Evolutionary conservation across 345 rosid species (phyloP).

Genomic region (Pugionium dolabratum): DNA sequence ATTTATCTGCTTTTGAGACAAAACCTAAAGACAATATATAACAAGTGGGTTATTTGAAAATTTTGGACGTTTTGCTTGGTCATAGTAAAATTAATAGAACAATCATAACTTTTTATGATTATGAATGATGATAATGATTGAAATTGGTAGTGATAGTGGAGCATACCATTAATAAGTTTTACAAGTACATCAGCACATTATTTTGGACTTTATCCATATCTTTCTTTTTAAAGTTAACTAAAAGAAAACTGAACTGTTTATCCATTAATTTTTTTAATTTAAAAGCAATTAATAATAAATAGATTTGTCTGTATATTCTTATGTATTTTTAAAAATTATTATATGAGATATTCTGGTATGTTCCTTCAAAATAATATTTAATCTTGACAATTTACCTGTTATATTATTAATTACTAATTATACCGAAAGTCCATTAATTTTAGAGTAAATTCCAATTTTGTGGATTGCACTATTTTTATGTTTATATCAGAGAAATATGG

Average conservation of each 20-base stretch:
- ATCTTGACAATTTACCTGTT: no score
- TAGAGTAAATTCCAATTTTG: no score
- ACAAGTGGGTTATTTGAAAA: constrained; percentile 25
- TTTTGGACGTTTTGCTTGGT: neutral
- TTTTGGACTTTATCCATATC: constrained; percentile 12
- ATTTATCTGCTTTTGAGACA: neutral
- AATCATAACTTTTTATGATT: constrained; percentile 12
- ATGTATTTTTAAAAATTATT: no score
- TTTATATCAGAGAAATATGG: no score
- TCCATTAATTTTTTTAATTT: neutral
- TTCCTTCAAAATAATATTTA: no score
- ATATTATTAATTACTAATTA: no score
- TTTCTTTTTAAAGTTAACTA: constrained; percentile 1
- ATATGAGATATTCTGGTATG: no score
- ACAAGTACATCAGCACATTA: constrained; percentile 44
- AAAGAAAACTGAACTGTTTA: constrained; percentile 2
- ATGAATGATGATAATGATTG: constrained; percentile 31
- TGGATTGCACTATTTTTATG: no score
- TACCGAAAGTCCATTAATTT: no score
- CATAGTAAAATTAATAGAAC: constrained; percentile 9
- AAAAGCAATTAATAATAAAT: no score
- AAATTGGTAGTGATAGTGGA: constrained; percentile 49
- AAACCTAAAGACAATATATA: neutral
- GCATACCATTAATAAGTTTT: constrained; percentile 36
- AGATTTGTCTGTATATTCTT: no score